Percentiles rank a stretch among this genome's conserved stretches.
Conservation (phyloP, 2,329 filamentous ascomycete species). For the Talaromyces funiculosus region DNA sequence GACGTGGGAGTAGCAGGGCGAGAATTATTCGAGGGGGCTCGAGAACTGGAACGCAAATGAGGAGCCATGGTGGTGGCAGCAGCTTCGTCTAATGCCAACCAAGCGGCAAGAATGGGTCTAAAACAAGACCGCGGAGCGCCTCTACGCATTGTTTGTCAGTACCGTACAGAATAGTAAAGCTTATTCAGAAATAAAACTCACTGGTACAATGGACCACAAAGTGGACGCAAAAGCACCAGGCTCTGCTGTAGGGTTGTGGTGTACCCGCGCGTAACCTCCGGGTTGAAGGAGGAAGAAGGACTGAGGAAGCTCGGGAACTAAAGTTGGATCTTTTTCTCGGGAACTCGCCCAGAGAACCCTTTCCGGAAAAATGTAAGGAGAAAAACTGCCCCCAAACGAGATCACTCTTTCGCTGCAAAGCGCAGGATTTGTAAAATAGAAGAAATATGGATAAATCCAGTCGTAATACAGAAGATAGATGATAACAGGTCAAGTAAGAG, state of each 20-base stretch:
- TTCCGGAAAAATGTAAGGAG: conserved; percentile 19
- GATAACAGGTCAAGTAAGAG: background rate
- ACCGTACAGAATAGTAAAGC: background rate
- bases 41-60: conserved; percentile 31
- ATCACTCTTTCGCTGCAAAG: background rate
- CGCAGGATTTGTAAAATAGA: background rate
- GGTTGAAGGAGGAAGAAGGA: conserved; percentile 19
- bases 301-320: conserved; percentile 22
- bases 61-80: conserved; percentile 25
- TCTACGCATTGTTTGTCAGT: conserved; percentile 18
- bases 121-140: conserved; percentile 12
- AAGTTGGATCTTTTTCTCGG: conserved; percentile 21
- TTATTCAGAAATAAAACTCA: conserved; percentile 17
- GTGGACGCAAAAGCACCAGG: conserved; percentile 26
- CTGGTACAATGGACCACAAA: conserved; percentile 20
- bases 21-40: conserved; percentile 26
- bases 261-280: conserved; percentile 27
- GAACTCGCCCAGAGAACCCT: conserved; percentile 20
- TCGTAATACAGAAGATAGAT: background rate
- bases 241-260: conserved; percentile 28
- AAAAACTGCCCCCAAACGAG: conserved; percentile 14
- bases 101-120: conserved; percentile 4
- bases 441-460: background rate
- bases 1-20: conserved; percentile 28
- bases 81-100: background rate